Conservation (phyloP, 495 filamentous ascomycete species). For the Zalerion maritima region DNA sequence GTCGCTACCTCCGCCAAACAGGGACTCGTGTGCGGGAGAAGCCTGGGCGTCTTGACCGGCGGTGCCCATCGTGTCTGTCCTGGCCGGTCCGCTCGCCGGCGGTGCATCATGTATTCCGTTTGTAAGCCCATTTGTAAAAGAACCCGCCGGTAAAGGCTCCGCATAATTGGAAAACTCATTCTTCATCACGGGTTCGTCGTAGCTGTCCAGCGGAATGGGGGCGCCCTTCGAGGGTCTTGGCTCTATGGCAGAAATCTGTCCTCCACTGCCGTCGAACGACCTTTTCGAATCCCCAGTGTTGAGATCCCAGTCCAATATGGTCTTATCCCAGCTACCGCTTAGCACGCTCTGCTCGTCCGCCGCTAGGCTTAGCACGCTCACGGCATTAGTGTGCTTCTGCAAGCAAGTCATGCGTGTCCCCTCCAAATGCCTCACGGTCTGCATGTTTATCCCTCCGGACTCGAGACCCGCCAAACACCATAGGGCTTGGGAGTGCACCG, state of each 20-base stretch:
- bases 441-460: constrained; percentile 81
- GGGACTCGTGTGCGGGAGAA: constrained; percentile 65
- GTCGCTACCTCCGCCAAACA: constrained; percentile 59
- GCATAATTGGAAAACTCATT: constrained; percentile 49
- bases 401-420: constrained; percentile 73
- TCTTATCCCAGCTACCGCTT: constrained; percentile 94
- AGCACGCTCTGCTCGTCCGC: constrained; percentile 77
- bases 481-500: constrained; percentile 73
- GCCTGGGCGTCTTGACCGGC: constrained; percentile 26
- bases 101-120: no score
- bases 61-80: constrained; percentile 1
- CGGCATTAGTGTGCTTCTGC: constrained; percentile 76
- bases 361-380: constrained; percentile 71
- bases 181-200: constrained; percentile 38
- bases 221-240: constrained; percentile 62
- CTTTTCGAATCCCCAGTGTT: constrained; percentile 70
- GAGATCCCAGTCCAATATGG: constrained; percentile 86
- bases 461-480: constrained; percentile 88
- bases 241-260: constrained; percentile 82
- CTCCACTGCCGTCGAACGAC: constrained; percentile 56
- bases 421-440: constrained; percentile 89
- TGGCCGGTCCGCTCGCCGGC: constrained; percentile 2
- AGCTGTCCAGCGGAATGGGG: constrained; percentile 58
- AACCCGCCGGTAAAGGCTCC: constrained; percentile 34
- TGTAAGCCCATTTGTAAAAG: constrained; percentile 34